Base-by-base conservation (phyloP, 257 asterid genomes). In the Ocimum tenuiflorum region DNA sequence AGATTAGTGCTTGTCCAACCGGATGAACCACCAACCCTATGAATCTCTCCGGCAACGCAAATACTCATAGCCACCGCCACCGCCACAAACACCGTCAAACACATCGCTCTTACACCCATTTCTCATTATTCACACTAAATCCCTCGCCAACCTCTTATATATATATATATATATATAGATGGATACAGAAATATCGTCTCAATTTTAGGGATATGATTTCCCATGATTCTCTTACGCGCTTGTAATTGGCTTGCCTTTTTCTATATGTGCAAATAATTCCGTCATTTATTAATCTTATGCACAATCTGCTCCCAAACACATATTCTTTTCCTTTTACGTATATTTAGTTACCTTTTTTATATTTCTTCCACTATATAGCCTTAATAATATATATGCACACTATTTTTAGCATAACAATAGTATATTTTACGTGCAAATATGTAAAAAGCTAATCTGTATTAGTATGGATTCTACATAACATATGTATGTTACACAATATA, bases 21-120 rank as follows among this genome's bases (percentile, higher is more conserved):
- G 17, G 70, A 41, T 1, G 72, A 59, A 0, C 51, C 94, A 11
- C 90, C 91, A 46, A 84, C 87, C 48, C 23, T 75, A 60, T 86
- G 79, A 2, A 79, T 74, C 0, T 17, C 35, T 51, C 14, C 47
- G 43, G 50, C 76, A 0, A 59, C 19, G 8, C 67, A 24, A 8
- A n/a, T 59, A 23, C 12, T 55, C 20, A 74, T 45, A 19, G 53
- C 35, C 45, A 53, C 11, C 50, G 46, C 33, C 19, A 46, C 14
- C 50, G 43, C 33, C 19, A 46, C 9, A 31, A 55, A 15, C 13
- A 65, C 0, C 22, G 36, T 12, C 7, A 74, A 33, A 18, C 46
- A 18, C 60, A 54, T 4, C 12, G 36, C 12, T 17, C 18, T 74
- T 68, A 0, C 51, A 60, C 55, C 70, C 78, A 74, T 73, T 42